Base-by-base conservation (phyloP, 257 asterid genomes). In the Forsythia viridissima region DNA sequence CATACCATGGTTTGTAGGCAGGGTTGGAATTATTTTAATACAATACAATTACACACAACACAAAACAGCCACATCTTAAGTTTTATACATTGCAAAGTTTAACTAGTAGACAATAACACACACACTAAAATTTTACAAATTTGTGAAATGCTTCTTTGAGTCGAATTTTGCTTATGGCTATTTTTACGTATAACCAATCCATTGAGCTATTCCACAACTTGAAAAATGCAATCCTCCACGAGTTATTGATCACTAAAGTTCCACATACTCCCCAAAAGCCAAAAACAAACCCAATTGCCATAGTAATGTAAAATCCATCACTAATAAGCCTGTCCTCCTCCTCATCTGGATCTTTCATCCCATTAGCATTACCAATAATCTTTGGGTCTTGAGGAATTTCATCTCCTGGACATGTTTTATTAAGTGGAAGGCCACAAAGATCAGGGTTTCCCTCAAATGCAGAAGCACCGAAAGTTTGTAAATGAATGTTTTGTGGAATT, bases 141-240 rank as follows among this genome's bases (percentile, higher is more conserved):
- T 43, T 43, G 7, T 43, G 9, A 43, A 43, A 43, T 43, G 51
- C 51, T 43, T 43, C 10, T 43, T 11, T 43, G 51, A 43, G 51
- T 43, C 51, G 51, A 11, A 4, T 6, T 43, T 43, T 43, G 51
- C 51, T 43, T 8, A 43, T 6, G 11, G 51, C 51, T 43, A 43
- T 43, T 7, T 11, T 43, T 43, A 43, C 51, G 51, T 43, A 43
- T 6, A 8, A 43, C 51, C 51, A 46, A 46, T 46, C 55, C 16
- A 46, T 46, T 9, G 74, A 2, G 2, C 40, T 3, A 57, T 3
- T 70, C 71, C 34, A 70, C 21, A 16, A 55, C 57, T 2, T 42
- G n/a, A 55, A 55, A 80, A 36, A 68, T 3, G 83, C 76, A 30
- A 21, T 21, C 36, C 83, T 69, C 76, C 83, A 75, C 8, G 76